Percentiles rank a stretch among this genome's conserved stretches.
Conservation (phyloP, 2,329 filamentous ascomycete species). For the Aspergillus fischeri region DNA sequence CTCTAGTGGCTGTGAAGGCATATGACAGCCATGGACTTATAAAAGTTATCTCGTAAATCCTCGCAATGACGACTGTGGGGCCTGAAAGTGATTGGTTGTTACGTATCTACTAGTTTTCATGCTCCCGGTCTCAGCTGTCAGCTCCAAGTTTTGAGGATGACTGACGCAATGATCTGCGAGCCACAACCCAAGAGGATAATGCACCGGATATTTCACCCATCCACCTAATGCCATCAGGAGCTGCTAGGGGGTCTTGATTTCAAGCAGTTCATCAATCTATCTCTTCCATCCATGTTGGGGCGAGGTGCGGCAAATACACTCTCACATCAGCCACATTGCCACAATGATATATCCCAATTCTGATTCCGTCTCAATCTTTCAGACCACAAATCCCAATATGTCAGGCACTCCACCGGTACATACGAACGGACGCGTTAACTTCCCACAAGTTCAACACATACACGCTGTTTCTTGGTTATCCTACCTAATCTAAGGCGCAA, state of each 20-base stretch:
- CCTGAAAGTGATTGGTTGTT: background rate
- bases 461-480: background rate
- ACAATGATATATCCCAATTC: background rate
- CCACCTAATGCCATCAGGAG: background rate
- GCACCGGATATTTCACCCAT: background rate
- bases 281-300: background rate
- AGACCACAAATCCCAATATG: background rate
- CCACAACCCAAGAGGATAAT: background rate
- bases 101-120: no score
- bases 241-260: background rate
- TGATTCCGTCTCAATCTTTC: no score
- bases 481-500: background rate
- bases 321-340: background rate
- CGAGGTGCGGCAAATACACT: background rate
- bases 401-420: background rate
- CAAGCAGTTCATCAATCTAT: background rate
- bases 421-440: background rate
- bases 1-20: background rate
- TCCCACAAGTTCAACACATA: background rate
- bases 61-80: no score
- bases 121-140: background rate
- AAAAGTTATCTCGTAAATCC: no score
- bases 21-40: background rate
- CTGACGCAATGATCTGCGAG: background rate
- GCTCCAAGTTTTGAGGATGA: background rate